Evolutionary conservation across 164 flowering plant genomes (phyloP).

Genomic region (Pachysandra terminalis): DNA sequence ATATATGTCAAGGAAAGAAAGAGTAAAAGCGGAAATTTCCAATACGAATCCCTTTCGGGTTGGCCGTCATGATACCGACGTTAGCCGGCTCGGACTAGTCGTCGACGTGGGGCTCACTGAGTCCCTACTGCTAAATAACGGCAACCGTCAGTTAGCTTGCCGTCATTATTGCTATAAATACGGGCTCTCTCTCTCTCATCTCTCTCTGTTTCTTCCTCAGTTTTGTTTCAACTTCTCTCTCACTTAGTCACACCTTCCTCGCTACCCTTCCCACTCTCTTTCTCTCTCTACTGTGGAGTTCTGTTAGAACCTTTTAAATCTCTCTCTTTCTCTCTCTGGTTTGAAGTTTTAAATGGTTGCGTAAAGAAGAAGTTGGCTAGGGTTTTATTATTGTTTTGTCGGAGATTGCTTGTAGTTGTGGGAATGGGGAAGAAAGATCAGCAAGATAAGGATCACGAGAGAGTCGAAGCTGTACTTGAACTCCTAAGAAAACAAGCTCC

Average conservation of each 20-base stretch:
- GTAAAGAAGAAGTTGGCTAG: constrained; percentile 22
- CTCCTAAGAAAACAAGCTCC: constrained; percentile 74
- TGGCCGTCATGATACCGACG: too few species aligned
- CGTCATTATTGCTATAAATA: constrained; percentile 21
- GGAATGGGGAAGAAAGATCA: constrained; percentile 77
- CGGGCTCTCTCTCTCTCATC: background rate
- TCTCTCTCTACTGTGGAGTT: background rate
- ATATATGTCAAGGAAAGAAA: too few species aligned
- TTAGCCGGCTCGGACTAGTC: background rate
- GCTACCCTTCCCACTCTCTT: too few species aligned
- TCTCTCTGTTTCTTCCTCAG: too few species aligned
- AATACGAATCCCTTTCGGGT: too few species aligned
- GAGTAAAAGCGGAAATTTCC: too few species aligned
- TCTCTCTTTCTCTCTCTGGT: constrained; percentile 1
- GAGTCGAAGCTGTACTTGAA: constrained; percentile 63
- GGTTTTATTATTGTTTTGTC: constrained; percentile 8
- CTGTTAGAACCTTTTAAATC: too few species aligned
- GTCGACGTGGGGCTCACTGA: background rate
- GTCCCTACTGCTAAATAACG: constrained; percentile 17
- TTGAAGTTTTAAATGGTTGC: constrained; percentile 23
- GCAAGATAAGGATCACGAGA: constrained; percentile 35
- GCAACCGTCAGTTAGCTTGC: constrained; percentile 17
- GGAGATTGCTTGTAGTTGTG: background rate
- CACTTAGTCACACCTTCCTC: constrained; percentile 8
- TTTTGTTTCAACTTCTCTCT: constrained; percentile 5